Evolutionary conservation across 1,284 basidiomycete genomes (phyloP).

Genomic region (Heimioporus punctisporus): DNA sequence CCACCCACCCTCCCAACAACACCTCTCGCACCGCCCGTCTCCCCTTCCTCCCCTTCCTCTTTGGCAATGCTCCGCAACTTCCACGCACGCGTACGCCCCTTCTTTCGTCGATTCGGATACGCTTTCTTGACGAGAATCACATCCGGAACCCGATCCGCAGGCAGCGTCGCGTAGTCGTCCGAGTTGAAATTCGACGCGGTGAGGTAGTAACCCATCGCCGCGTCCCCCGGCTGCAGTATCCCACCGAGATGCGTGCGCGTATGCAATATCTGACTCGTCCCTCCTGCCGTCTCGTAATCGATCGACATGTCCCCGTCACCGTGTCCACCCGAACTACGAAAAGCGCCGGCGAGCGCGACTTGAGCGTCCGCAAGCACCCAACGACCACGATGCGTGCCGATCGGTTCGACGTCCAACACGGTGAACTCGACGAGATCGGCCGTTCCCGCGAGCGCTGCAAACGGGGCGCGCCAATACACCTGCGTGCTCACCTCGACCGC

Average conservation of each 20-base stretch:
- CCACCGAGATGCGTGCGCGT: constrained; percentile 96
- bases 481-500: constrained; percentile 79
- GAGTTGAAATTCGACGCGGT: constrained; percentile 94
- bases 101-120: constrained; percentile 95
- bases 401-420: constrained; percentile 92
- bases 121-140: constrained; percentile 95
- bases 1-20: constrained; percentile 92
- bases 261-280: constrained; percentile 85
- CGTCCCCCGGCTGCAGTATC: constrained; percentile 96
- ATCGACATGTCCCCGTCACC: constrained; percentile 52
- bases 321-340: constrained; percentile 46
- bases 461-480: constrained; percentile 93
- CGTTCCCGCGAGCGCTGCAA: constrained; percentile 81
- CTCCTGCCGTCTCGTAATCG: constrained; percentile 58
- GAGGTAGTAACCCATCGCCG: constrained; percentile 91
- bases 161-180: constrained; percentile 80
- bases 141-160: constrained; percentile 82
- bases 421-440: constrained; percentile 95
- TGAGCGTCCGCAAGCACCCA: constrained; percentile 93
- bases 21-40: constrained; percentile 75
- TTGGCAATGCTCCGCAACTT: constrained; percentile 94
- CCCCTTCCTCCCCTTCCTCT: constrained; percentile 85
- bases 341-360: constrained; percentile 86
- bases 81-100: constrained; percentile 87
- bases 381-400: constrained; percentile 70